Evolutionary conservation across 805 yeast genomes (phyloP).

Genomic region (Yamadazyma phyllophila): DNA sequence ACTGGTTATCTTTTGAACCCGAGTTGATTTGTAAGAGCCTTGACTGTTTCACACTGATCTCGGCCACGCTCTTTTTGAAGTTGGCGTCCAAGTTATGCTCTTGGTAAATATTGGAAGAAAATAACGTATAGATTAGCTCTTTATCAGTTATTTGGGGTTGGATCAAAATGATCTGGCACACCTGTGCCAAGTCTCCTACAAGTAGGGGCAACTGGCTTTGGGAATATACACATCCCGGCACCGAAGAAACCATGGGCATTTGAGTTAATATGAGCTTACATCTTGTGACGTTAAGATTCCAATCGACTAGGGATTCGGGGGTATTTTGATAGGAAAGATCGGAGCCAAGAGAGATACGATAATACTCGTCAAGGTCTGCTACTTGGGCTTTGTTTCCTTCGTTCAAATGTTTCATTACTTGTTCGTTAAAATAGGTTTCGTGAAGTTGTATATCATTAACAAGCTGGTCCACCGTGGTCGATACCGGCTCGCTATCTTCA

Average conservation of each 20-base stretch:
- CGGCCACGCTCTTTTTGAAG: conserved; percentile 48
- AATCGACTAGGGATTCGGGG: conserved; percentile 45
- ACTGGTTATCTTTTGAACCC: conserved; percentile 16
- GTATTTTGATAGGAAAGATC: conserved; percentile 36
- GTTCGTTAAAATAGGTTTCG: conserved; percentile 27
- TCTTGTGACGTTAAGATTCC: conserved; percentile 52
- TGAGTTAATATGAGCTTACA: conserved; percentile 43
- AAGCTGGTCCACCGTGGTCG: conserved; percentile 43
- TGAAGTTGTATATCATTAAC: conserved; percentile 40
- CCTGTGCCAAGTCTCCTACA: conserved; percentile 41
- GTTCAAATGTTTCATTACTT: conserved; percentile 8
- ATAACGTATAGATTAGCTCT: conserved; percentile 40
- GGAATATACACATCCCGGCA: conserved; percentile 35
- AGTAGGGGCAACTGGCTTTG: conserved; percentile 35
- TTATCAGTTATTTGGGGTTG: conserved; percentile 43
- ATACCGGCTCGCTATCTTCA: conserved; percentile 41
- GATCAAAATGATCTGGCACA: conserved; percentile 38
- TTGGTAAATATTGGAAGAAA: conserved; percentile 43
- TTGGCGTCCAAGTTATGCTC: conserved; percentile 46
- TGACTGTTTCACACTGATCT: conserved; percentile 48
- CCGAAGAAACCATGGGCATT: conserved; percentile 36
- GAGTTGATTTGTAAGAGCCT: conserved; percentile 39
- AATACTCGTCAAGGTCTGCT: conserved; percentile 27
- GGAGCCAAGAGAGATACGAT: conserved; percentile 40
- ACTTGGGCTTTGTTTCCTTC: conserved; percentile 9